Evolutionary conservation across 371 early-diverging fungal genomes (phyloP).

Genomic region (Rhizomucor miehei): DNA sequence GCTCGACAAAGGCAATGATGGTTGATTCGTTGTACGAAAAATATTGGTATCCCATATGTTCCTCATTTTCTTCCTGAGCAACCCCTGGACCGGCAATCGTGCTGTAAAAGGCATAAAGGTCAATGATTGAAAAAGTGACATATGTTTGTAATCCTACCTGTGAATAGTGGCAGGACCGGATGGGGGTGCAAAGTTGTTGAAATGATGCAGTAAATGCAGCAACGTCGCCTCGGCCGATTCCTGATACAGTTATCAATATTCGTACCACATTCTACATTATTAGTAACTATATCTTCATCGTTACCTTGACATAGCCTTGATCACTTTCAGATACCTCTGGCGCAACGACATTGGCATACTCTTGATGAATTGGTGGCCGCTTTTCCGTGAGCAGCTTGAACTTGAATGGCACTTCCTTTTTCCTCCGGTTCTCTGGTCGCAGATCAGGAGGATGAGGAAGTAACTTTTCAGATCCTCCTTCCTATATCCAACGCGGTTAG

Average conservation of each 20-base stretch:
- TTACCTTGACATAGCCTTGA: conserved; percentile 43
- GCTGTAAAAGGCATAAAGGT: conserved; percentile 8
- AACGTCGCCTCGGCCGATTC: conserved; percentile 53
- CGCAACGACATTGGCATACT: conserved; percentile 16
- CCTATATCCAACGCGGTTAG: conserved; percentile 1
- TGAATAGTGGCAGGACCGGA: conserved; percentile 51
- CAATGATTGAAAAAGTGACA: neutral
- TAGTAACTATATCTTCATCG: neutral
- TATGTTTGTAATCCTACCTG: conserved; percentile 10
- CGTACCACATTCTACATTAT: neutral
- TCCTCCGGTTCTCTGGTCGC: conserved; percentile 19
- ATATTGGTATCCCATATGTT: conserved; percentile 49
- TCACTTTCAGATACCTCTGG: conserved; percentile 30
- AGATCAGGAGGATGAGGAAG: conserved; percentile 37
- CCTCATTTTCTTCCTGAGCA: conserved; percentile 31
- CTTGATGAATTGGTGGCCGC: conserved; percentile 31
- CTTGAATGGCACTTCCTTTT: conserved; percentile 37
- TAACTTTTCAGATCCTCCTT: conserved; percentile 56
- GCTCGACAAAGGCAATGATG: conserved; percentile 59
- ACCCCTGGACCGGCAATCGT: conserved; percentile 48
- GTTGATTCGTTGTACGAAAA: conserved; percentile 63
- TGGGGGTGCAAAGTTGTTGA: conserved; percentile 54
- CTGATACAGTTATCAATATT: conserved; percentile 14
- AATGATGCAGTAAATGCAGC: conserved; percentile 52
- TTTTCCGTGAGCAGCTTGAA: conserved; percentile 41